Evolutionary conservation across 1,139 yeast genomes (phyloP), one percentile per base, ranked within the genome.

Genomic region (Candida dubliniensis): DNA sequence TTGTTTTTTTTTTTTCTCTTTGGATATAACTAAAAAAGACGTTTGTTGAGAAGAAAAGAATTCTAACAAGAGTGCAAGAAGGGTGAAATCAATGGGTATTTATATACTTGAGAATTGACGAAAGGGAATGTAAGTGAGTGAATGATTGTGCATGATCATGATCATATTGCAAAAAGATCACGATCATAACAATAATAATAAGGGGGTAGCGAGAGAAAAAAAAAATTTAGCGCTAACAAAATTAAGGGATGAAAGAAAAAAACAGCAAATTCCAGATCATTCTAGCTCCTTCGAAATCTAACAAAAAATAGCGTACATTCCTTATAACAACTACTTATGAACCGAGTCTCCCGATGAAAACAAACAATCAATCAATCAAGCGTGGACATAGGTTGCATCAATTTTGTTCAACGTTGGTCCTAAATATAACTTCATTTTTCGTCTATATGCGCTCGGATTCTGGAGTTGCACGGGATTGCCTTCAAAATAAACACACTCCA

Each of bases 401-500:
- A 95, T 89, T 66, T 95, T 95, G 40, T 79, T 71, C 45, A 95
- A 69, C n/a, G 84, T 77, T 1, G 86, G 82, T 1, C 88, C 88
- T 50, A 93, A 70, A 45, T 85, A 77, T 57, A 93, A 71, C 53
- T 79, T 79, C 39, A 95, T 63, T 61, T 93, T 93, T 59, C 95
- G 81, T 58, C 97, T 77, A 61, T 95, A 95, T 38, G 93, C 84
- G 2, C 95, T 83, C 18, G 83, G 82, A 53, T 86, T 86, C 25
- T 78, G 66, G 27, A 70, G 58, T 58, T 93, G 97, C 12, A 95
- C 63, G 1, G 98, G 98, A 56, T 91, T 93, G n/a, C 95, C 93
- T 66, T 95, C 99, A 53, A 95, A 81, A 60, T 95, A 95, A 6
- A 95, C 96, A 0, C 96, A 89, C 46, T 90, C 96, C 45, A 95